phyloP scores from a whole-genome alignment of 768 basidiomycete species.

The Boletus rex-veris region DNA sequence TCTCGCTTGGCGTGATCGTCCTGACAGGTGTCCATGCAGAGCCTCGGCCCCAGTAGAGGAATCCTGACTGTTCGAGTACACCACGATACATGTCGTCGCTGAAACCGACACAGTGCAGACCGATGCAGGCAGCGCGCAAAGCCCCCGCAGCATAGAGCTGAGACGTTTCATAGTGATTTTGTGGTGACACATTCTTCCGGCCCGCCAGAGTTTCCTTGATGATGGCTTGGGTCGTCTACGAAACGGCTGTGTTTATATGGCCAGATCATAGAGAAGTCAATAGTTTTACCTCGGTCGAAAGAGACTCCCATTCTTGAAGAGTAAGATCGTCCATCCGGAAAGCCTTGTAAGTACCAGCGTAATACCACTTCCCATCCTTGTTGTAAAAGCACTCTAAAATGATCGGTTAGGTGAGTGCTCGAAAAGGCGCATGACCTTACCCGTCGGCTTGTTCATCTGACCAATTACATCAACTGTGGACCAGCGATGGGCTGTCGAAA shows the following conservation, averaged over 20 bases:
- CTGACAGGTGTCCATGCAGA: constrained; percentile 13
- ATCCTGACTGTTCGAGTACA: constrained; percentile 59
- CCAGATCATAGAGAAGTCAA: background rate
- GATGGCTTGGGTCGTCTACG: constrained; percentile 60
- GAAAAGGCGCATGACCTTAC: constrained; percentile 30
- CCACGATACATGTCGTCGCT: constrained; percentile 61
- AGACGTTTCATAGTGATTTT: constrained; percentile 69
- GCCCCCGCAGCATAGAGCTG: constrained; percentile 75
- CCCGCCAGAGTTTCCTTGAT: constrained; percentile 69
- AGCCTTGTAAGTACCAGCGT: constrained; percentile 72
- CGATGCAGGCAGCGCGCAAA: constrained; percentile 69
- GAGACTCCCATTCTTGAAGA: constrained; percentile 62
- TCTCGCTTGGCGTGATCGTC: constrained; percentile 11
- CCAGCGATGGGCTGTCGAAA: constrained; percentile 77
- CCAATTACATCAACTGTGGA: constrained; percentile 56
- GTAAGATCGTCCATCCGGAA: constrained; percentile 65
- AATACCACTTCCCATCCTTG: constrained; percentile 80
- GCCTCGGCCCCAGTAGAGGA: constrained; percentile 22
- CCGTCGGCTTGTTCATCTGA: constrained; percentile 59
- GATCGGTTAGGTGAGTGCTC: background rate
- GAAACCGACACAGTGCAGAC: constrained; percentile 74
- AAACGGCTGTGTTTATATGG: constrained; percentile 8
- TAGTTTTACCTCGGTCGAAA: constrained; percentile 55
- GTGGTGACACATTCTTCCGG: constrained; percentile 74
- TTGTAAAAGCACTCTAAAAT: constrained; percentile 73